Base-by-base conservation (phyloP, 768 basidiomycete genomes). In the Tricholoma terreum region DNA sequence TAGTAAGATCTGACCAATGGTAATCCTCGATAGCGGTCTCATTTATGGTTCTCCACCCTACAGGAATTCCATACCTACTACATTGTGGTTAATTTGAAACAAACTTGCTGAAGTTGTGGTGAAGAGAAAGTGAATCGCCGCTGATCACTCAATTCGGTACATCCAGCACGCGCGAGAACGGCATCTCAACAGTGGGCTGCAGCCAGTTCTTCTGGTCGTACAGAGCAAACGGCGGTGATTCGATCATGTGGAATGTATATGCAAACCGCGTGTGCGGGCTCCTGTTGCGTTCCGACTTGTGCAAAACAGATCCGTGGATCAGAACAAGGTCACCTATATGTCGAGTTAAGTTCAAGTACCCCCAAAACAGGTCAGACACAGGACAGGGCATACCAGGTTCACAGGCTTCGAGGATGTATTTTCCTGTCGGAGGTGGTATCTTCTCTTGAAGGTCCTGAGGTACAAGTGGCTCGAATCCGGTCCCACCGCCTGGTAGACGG, bases 121-220 rank as follows among this genome's bases (percentile, higher is more conserved):
- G n/a, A n/a, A n/a, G n/a, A n/a, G n/a, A n/a, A n/a, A n/a, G n/a
- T n/a, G n/a, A n/a, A n/a, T n/a, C n/a, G 24, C 24, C 24, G 6
- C 6, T 27, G 34, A 7, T 52, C n/a, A 49, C 49, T 14, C 17
- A 17, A 35, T 59, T 62, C 15, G 62, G 61, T 4, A 10, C n/a
- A 50, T 63, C 63, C 34, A 90, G 65, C 22, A 90, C 73, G 60
- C 72, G 80, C 22, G 85, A 80, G 73, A 98, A 97, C 1, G 94
- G 92, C 87, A 91, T 88, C 11, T 77, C 81, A 9, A 75, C 61
- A 3, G 93, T 93, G 1, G 95, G 94, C 68, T 98, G 95, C 57
- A 98, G 75, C 95, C 95, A 97, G 67, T 97, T 98, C 82, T 91
- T 92, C 65, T 84, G 81, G 59, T 98, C 96, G 57, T 95, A 97